phyloP scores from a whole-genome alignment of 2,329 filamentous ascomycete species.

The Ceratocystis eucalypticola region DNA sequence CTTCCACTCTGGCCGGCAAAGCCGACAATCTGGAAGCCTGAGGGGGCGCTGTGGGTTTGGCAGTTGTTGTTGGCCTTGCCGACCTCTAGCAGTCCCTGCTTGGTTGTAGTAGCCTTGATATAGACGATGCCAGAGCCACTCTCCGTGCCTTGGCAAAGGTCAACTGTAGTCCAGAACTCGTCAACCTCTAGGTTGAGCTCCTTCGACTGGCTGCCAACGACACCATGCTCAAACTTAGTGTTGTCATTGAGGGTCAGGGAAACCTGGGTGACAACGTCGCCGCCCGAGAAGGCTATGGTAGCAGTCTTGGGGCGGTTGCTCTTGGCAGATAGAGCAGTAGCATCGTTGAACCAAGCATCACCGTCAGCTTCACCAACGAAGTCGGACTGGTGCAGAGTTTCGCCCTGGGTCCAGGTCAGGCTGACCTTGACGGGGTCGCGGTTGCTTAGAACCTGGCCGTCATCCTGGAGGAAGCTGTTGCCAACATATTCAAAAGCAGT shows the following conservation, averaged over 20 bases:
- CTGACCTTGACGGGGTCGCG: constrained; percentile 50
- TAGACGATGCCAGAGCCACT: constrained; percentile 38
- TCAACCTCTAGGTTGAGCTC: constrained; percentile 31
- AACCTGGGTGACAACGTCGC: constrained; percentile 37
- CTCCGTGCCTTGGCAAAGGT: constrained; percentile 38
- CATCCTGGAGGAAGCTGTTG: constrained; percentile 40
- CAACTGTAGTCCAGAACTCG: constrained; percentile 37
- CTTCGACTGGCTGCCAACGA: constrained; percentile 33
- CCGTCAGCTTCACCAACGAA: constrained; percentile 38
- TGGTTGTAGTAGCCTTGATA: constrained; percentile 39
- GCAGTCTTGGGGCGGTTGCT: constrained; percentile 27
- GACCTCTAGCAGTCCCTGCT: constrained; percentile 32
- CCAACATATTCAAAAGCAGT: constrained; percentile 43
- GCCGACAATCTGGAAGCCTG: constrained; percentile 40
- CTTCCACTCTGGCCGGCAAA: constrained; percentile 40
- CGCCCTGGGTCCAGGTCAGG: constrained; percentile 33
- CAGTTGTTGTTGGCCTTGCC: constrained; percentile 37
- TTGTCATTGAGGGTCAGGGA: constrained; percentile 36
- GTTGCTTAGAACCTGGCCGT: constrained; percentile 46
- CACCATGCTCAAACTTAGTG: constrained; percentile 38
- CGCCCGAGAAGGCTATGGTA: constrained; percentile 35
- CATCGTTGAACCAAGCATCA: constrained; percentile 40
- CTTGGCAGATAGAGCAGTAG: constrained; percentile 28
- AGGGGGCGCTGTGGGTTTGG: constrained; percentile 31
- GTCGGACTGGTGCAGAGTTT: constrained; percentile 31